Conservation (phyloP, 2,329 filamentous ascomycete species). For the Colletotrichum sp. region DNA sequence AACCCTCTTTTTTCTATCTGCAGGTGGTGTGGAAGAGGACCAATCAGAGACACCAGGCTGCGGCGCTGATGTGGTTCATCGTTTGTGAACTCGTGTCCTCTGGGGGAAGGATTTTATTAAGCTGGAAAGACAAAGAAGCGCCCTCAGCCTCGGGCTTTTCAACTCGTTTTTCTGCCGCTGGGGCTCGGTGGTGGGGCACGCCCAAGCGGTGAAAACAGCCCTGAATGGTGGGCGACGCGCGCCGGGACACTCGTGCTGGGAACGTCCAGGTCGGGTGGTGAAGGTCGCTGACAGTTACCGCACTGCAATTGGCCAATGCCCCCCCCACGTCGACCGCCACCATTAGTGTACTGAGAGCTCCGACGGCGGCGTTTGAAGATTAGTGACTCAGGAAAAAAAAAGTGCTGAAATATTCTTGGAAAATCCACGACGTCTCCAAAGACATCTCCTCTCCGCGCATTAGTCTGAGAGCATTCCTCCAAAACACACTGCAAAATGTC, state of each 20-base stretch:
- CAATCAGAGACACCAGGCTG: slow-evolving; percentile 21
- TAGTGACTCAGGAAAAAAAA: slow-evolving; percentile 4
- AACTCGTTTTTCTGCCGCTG: slow-evolving; percentile 19
- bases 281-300: neutral
- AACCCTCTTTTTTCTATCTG: neutral
- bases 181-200: neutral
- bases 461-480: neutral
- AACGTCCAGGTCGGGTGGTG: neutral
- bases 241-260: neutral
- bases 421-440: neutral
- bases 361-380: slow-evolving; percentile 4
- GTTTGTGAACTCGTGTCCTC: slow-evolving; percentile 24
- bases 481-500: neutral
- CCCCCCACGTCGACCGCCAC: slow-evolving; percentile 5
- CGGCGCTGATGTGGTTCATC: slow-evolving; percentile 19
- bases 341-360: neutral
- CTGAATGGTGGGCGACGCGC: neutral
- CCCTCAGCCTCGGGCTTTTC: slow-evolving; percentile 13
- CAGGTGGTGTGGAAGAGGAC: slow-evolving; percentile 9
- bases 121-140: slow-evolving; percentile 6
- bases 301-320: slow-evolving; percentile 19
- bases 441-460: neutral
- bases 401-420: neutral
- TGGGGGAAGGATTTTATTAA: neutral
- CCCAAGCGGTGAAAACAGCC: slow-evolving; percentile 11